Evolutionary conservation across 768 basidiomycete genomes (phyloP).

Genomic region (Leccinellum albellum): DNA sequence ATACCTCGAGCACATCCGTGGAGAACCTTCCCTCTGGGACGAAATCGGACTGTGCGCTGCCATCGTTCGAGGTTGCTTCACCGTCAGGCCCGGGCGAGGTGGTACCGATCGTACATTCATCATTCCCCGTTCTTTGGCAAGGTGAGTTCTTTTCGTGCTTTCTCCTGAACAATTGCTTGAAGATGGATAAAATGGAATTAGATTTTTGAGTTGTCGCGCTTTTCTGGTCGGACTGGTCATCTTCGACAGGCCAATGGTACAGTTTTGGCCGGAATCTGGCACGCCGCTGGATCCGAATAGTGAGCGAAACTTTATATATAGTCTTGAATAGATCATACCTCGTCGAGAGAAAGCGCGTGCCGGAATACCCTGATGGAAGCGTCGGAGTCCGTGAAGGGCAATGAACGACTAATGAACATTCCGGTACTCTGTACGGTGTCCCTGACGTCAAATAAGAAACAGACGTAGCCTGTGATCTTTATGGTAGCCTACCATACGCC

Average conservation of each 20-base stretch:
- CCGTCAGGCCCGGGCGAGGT: neutral
- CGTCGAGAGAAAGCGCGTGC: slow-evolving; percentile 75
- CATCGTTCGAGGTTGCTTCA: neutral
- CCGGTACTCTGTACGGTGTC: slow-evolving; percentile 82
- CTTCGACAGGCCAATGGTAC: slow-evolving; percentile 45
- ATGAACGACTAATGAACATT: slow-evolving; percentile 46
- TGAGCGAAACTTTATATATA: slow-evolving; percentile 6
- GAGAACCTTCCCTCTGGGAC: neutral
- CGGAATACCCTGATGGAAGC: slow-evolving; percentile 64
- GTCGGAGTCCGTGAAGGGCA: slow-evolving; percentile 69
- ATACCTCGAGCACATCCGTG: slow-evolving; percentile 70
- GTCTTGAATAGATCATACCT: slow-evolving; percentile 38
- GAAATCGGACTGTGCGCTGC: neutral
- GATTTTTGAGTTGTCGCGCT: neutral
- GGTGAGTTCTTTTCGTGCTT: neutral
- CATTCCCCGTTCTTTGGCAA: neutral
- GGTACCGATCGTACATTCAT: neutral
- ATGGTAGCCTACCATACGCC: slow-evolving; percentile 61
- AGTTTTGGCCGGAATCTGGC: slow-evolving; percentile 61
- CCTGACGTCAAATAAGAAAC: slow-evolving; percentile 36
- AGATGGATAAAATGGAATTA: neutral
- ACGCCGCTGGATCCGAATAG: slow-evolving; percentile 45
- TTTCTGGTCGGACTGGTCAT: slow-evolving; percentile 21
- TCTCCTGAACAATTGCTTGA: slow-evolving; percentile 1
- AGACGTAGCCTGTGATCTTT: neutral